phyloP scores from a whole-genome alignment of 176 grass and related monocot genomes.

The Urochloa ruziziensis region DNA sequence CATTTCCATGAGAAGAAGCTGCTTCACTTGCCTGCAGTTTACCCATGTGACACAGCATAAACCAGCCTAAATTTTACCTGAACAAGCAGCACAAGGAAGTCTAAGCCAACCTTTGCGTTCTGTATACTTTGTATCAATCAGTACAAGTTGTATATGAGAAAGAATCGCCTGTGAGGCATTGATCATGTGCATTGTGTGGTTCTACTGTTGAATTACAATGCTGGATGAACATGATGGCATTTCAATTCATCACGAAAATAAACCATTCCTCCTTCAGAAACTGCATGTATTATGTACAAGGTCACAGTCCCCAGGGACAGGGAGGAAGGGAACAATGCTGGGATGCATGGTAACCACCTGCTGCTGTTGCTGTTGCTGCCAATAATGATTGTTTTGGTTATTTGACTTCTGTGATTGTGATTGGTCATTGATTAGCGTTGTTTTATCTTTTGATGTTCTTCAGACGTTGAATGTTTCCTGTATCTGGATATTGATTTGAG shows the following conservation, averaged over 20 bases:
- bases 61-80: too few species aligned
- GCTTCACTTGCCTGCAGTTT: background rate
- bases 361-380: background rate
- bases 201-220: background rate
- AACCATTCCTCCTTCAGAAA: constrained; percentile 19
- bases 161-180: background rate
- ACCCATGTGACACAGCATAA: too few species aligned
- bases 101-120: background rate
- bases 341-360: constrained; percentile 10
- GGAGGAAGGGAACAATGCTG: constrained; percentile 3
- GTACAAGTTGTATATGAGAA: constrained; percentile 1
- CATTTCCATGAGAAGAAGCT: background rate
- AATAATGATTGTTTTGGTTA: background rate
- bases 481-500: background rate
- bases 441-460: too few species aligned
- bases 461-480: background rate
- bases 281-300: constrained; percentile 55
- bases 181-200: constrained; percentile 2
- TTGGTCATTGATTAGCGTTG: background rate
- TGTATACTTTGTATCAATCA: background rate
- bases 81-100: background rate
- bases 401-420: background rate
- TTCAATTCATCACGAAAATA: constrained; percentile 8
- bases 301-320: background rate
- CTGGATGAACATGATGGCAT: background rate